Percentiles rank a stretch among this genome's conserved stretches.
phyloP scores from a whole-genome alignment of 139 green algal genomes.

The Chlamydomonas asymmetrica region DNA sequence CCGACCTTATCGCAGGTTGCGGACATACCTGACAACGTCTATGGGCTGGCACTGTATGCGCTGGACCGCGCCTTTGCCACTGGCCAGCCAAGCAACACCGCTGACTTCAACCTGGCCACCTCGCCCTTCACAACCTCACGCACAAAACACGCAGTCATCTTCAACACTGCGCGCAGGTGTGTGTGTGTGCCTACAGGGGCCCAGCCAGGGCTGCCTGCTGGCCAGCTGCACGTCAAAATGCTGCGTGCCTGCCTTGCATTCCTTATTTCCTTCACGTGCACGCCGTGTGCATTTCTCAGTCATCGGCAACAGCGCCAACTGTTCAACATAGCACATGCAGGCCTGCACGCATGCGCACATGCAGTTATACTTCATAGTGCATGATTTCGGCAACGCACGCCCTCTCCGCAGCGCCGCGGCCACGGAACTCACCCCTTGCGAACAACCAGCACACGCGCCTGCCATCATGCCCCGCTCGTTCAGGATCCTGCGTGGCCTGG shows the following conservation, averaged over 20 bases:
- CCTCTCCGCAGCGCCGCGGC: too few relatives aligned
- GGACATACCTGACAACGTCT: conserved; percentile 17
- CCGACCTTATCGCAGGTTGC: conserved; percentile 11
- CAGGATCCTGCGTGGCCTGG: conserved; percentile 29
- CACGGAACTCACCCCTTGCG: background rate
- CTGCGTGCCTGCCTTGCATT: background rate
- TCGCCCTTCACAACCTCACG: conserved; percentile 19
- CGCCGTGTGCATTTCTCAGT: background rate
- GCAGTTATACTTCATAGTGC: too few relatives aligned
- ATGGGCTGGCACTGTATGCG: conserved; percentile 27
- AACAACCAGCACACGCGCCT: background rate
- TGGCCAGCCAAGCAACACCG: too few relatives aligned
- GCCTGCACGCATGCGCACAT: background rate
- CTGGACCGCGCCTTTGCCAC: conserved; percentile 19
- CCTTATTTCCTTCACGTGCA: background rate
- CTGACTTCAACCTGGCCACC: conserved; percentile 5
- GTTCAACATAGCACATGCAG: background rate
- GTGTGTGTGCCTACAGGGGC: background rate
- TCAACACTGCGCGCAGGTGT: conserved; percentile 29
- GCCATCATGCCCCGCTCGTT: background rate
- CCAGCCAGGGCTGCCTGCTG: background rate
- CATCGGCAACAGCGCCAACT: background rate
- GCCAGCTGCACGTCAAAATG: background rate
- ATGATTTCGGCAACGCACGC: too few relatives aligned
- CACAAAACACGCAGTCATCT: conserved; percentile 30